Percentiles rank a stretch among this genome's conserved stretches.
These are phyloP conservation scores for Batrachochytrium dendrobatidis DNA, from an alignment of 371 early-diverging fungal species.

Conservation along the genomic window DNA sequence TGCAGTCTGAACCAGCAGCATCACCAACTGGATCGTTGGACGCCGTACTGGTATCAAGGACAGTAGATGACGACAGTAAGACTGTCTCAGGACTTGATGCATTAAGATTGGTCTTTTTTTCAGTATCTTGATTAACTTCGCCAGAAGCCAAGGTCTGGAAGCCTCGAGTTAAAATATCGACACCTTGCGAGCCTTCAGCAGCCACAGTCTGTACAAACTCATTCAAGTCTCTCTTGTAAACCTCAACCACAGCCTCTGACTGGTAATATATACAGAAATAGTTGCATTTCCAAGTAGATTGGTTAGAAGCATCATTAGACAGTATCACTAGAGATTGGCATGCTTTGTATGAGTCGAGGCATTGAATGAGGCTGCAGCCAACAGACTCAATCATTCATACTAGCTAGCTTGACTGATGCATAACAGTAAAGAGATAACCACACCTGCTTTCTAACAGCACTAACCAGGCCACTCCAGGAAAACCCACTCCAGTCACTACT, in stretches of 20 bases:
- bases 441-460: constrained; percentile 36
- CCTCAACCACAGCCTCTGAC: constrained; percentile 26
- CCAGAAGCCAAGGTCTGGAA: background rate
- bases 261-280: background rate
- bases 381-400: no score
- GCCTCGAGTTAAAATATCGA: constrained; percentile 12
- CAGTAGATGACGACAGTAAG: no score
- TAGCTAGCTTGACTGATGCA: no score
- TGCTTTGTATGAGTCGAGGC: no score
- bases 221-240: constrained; percentile 31
- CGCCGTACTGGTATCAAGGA: no score
- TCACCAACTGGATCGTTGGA: no score
- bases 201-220: constrained; percentile 32
- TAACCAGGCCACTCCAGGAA: constrained; percentile 32
- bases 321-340: background rate
- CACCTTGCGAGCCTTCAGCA: constrained; percentile 11
- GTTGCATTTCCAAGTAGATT: background rate
- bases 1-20: no score
- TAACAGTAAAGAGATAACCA: no score
- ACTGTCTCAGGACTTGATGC: no score
- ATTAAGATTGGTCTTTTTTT: no score
- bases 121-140: background rate
- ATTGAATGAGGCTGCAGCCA: no score
- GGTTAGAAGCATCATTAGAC: background rate
- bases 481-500: constrained; percentile 12